A percentile compares a stretch with the other conserved stretches of the same genome.
phyloP scores from a whole-genome alignment of 345 rosid genomes.

The Lenwebbia sp. region DNA sequence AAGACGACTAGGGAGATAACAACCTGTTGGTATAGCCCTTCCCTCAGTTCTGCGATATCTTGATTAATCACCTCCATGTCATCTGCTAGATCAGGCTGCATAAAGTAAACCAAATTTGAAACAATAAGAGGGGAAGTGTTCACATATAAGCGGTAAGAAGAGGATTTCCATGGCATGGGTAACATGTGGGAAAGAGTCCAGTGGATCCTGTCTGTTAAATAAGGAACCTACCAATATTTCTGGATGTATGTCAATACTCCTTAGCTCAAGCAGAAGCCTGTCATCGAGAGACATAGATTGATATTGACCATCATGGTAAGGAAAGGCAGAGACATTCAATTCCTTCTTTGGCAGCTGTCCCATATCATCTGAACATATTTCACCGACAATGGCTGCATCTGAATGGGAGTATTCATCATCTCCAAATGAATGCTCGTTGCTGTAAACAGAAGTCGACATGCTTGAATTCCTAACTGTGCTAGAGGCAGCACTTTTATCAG shows the following conservation, averaged over 20 bases:
- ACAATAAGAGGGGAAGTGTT: not conserved
- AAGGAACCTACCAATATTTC: slow-evolving; percentile 58
- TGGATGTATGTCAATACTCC: slow-evolving; percentile 75
- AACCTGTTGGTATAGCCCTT: slow-evolving; percentile 69
- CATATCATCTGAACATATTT: slow-evolving; percentile 51
- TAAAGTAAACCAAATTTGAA: not conserved
- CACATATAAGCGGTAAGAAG: not conserved
- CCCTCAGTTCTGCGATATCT: slow-evolving; percentile 59
- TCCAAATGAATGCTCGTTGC: slow-evolving; percentile 67
- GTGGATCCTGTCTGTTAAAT: not conserved
- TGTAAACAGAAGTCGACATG: slow-evolving; percentile 53
- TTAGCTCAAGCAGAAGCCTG: slow-evolving; percentile 71
- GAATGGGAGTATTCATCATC: slow-evolving; percentile 65
- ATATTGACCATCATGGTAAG: slow-evolving; percentile 55
- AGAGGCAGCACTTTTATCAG: slow-evolving; percentile 58
- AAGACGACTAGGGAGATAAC: not conserved
- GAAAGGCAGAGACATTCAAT: slow-evolving; percentile 22
- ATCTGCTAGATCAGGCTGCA: slow-evolving; percentile 91
- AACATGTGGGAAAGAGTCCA: not conserved
- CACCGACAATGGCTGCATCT: slow-evolving; percentile 44
- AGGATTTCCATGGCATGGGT: not conserved
- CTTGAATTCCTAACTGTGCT: slow-evolving; percentile 51
- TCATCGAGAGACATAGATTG: slow-evolving; percentile 67
- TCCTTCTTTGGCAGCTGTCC: slow-evolving; percentile 48
- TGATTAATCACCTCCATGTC: slow-evolving; percentile 55